A percentile compares a stretch with the other conserved stretches of the same genome.
Conservation (phyloP, 73 alveolate genomes). For the Paramecium tetraurelia region DNA sequence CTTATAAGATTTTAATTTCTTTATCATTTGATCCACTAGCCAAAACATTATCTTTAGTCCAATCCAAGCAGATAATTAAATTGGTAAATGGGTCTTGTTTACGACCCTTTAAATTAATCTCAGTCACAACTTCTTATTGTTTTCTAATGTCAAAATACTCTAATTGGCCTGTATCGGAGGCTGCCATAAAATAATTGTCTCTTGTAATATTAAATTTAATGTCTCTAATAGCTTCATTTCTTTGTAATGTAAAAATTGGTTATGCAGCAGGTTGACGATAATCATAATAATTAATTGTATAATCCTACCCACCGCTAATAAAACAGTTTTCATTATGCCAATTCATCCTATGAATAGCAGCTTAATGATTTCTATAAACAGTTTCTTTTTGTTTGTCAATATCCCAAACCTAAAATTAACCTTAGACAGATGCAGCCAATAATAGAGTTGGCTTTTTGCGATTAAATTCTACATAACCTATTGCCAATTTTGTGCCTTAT, state of each 20-base stretch:
- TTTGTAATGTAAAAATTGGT: neutral
- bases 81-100: neutral
- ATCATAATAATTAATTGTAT: neutral
- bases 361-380: neutral
- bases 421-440: conserved; percentile 27
- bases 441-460: neutral
- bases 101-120: neutral
- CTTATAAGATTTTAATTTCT: conserved; percentile 2
- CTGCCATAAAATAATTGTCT: conserved; percentile 5
- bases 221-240: conserved; percentile 15
- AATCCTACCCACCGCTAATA: conserved; percentile 4
- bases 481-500: neutral
- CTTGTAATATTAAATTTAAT: neutral
- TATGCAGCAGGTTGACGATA: neutral
- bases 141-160: conserved; percentile 33
- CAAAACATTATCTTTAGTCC: neutral
- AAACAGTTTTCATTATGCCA: conserved; percentile 26
- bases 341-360: conserved; percentile 31
- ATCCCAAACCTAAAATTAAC: neutral
- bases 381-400: neutral
- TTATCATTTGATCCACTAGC: conserved; percentile 49
- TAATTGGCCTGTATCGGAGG: neutral
- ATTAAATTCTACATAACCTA: conserved; percentile 43
- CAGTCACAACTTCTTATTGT: neutral
- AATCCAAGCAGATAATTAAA: conserved; percentile 4